A percentile compares a stretch with the other conserved stretches of the same genome.
phyloP scores from a whole-genome alignment of 768 basidiomycete species.

The Coprinellus micaceus region DNA sequence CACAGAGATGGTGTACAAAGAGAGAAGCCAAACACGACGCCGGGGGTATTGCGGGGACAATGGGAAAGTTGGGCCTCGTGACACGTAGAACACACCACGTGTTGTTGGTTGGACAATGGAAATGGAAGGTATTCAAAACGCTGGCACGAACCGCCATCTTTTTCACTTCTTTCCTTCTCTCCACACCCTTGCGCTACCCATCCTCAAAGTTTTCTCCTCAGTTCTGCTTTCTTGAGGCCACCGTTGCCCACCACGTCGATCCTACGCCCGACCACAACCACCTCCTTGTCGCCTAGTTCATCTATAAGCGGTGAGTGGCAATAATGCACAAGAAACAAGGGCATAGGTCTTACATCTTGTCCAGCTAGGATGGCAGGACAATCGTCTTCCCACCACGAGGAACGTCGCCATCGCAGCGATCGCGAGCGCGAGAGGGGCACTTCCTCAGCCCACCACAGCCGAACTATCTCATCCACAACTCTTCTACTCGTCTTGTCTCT shows the following conservation, averaged over 20 bases:
- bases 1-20: not conserved
- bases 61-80: conserved; percentile 24
- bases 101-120: conserved; percentile 47
- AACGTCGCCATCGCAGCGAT: conserved; percentile 50
- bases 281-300: conserved; percentile 74
- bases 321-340: not conserved
- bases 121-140: conserved; percentile 32
- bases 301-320: conserved; percentile 47
- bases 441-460: conserved; percentile 69
- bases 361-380: conserved; percentile 79
- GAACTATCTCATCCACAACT: conserved; percentile 87
- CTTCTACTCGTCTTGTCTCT: conserved; percentile 83
- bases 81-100: conserved; percentile 26
- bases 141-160: conserved; percentile 25
- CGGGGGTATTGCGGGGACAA: not conserved
- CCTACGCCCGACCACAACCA: conserved; percentile 52
- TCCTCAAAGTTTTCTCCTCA: conserved; percentile 16
- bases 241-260: conserved; percentile 51
- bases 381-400: conserved; percentile 76
- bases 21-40: conserved; percentile 1
- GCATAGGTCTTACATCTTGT: conserved; percentile 13
- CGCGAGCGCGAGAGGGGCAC: conserved; percentile 52
- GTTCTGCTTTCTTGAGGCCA: conserved; percentile 21
- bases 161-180: conserved; percentile 19
- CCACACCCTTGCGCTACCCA: conserved; percentile 23